Evolutionary conservation across 345 rosid species (phyloP).

Genomic region (Salix koriyanagi): DNA sequence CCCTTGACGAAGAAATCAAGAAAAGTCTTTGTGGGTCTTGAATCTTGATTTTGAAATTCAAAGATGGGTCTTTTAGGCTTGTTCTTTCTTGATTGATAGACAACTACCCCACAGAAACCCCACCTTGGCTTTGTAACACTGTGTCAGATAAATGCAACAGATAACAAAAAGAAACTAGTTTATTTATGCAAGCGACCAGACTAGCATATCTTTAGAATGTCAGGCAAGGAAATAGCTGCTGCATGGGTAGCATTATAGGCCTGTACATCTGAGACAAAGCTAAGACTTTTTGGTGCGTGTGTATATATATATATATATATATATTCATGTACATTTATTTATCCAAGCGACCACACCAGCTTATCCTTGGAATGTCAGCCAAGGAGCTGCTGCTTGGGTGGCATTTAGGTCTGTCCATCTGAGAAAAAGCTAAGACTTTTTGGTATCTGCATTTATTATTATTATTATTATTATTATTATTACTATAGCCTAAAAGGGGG

Average conservation of each 20-base stretch:
- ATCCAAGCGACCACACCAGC: not conserved
- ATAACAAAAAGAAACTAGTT: conserved; percentile 2
- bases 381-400: conserved; percentile 9
- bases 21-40: not conserved
- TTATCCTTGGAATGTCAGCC: conserved; percentile 49
- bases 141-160: conserved; percentile 10
- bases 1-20: conserved; percentile 34
- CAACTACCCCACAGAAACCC: conserved; percentile 11
- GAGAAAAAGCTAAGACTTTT: not conserved
- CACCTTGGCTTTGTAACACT: not conserved
- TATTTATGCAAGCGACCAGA: too few species aligned
- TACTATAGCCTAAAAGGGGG: conserved; percentile 22
- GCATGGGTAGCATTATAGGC: conserved; percentile 18
- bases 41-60: conserved; percentile 34
- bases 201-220: conserved; percentile 44
- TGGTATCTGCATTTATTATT: conserved; percentile 10
- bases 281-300: not conserved
- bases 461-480: conserved; percentile 9
- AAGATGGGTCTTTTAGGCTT: conserved; percentile 34
- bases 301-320: not conserved
- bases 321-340: not conserved
- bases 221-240: conserved; percentile 27
- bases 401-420: conserved; percentile 32
- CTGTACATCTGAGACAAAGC: conserved; percentile 17
- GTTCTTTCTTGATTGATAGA: conserved; percentile 17